Base-by-base conservation (phyloP, 2,329 filamentous ascomycete species). In the Fusarium pseudoanthophilum region DNA sequence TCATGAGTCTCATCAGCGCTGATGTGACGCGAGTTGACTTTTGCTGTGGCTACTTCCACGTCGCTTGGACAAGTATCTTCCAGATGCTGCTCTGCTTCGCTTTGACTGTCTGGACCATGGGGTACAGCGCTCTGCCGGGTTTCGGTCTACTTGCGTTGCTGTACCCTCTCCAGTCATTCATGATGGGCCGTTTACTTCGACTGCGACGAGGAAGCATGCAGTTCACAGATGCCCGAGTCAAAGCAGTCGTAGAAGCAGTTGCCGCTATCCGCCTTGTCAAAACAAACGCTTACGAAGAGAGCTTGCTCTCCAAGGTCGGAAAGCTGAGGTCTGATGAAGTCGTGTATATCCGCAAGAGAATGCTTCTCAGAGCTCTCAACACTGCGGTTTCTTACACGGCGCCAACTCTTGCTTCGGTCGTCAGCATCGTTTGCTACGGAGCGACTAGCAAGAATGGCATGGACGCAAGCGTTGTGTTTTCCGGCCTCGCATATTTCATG, bases 1-100 rank as follows among this genome's bases (percentile, higher is more conserved):
- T 80, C 15, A 80, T 78, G 73, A 80, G 78, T 42, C 58, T 80
- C 18, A 80, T 80, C 70, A 80, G 79, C 15, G 79, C 79, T 5
- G 79, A 80, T 20, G 78, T 80, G 20, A 80, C 79, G 3, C 78
- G 79, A 9, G 58, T 80, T 4, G 79, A 80, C 48, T 80, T 79
- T 43, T 79, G 78, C 64, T 80, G 79, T 32, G 76, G 77, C n/a
- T 80, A 73, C 52, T 80, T 80, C 42, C 79, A 80, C 59, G 71
- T 79, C 2, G 70, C 71, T 0, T 80, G 79, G 79, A 80, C 79
- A 0, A 80, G 78, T 49, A 71, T 80, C n/a, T 65, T 80, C 5
- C 79, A 80, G 62, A 76, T 80, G 40, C 32, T 77, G 1, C 74
- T 80, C 7, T 79, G 78, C n/a, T 70, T 80, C 9, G 84, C 58